phyloP scores from a whole-genome alignment of 2,329 filamentous ascomycete genomes.

The Podosphaera leucotricha region DNA sequence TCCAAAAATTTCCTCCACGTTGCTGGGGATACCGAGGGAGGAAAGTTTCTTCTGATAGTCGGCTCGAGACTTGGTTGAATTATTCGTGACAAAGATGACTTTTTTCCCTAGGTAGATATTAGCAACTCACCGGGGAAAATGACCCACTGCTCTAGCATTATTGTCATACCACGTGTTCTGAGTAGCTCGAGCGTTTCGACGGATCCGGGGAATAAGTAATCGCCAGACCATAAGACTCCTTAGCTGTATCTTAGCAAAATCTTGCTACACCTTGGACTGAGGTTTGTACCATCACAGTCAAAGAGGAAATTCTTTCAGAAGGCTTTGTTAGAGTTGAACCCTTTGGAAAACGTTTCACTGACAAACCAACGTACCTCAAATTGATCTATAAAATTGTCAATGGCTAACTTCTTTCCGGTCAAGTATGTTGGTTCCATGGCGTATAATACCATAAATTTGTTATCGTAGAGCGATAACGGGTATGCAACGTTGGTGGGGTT shows the following conservation, averaged over 20 bases:
- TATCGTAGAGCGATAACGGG: background rate
- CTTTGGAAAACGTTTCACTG: conserved; percentile 3
- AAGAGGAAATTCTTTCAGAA: conserved; percentile 57
- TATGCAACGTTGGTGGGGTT: too few relatives aligned
- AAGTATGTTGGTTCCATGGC: conserved; percentile 32
- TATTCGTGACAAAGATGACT: conserved; percentile 93
- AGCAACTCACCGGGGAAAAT: background rate
- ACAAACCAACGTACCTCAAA: conserved; percentile 58
- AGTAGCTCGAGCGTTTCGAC: conserved; percentile 70
- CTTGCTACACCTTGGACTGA: conserved; percentile 4
- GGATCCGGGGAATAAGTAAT: conserved; percentile 65
- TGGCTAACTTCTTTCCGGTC: conserved; percentile 52
- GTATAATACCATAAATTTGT: too few relatives aligned
- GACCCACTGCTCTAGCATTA: background rate
- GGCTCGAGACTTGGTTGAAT: conserved; percentile 82
- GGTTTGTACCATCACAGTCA: conserved; percentile 74
- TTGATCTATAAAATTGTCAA: conserved; percentile 63
- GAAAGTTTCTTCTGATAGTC: conserved; percentile 89
- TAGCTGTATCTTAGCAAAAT: conserved; percentile 6
- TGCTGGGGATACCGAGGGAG: conserved; percentile 52
- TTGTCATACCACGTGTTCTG: conserved; percentile 39
- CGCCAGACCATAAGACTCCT: conserved; percentile 94
- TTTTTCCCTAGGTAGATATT: conserved; percentile 44
- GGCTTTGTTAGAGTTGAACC: conserved; percentile 7
- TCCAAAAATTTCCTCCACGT: conserved; percentile 79